Base-by-base conservation (phyloP, 2,329 filamentous ascomycete genomes). In the Exophiala phaeomuriformis region DNA sequence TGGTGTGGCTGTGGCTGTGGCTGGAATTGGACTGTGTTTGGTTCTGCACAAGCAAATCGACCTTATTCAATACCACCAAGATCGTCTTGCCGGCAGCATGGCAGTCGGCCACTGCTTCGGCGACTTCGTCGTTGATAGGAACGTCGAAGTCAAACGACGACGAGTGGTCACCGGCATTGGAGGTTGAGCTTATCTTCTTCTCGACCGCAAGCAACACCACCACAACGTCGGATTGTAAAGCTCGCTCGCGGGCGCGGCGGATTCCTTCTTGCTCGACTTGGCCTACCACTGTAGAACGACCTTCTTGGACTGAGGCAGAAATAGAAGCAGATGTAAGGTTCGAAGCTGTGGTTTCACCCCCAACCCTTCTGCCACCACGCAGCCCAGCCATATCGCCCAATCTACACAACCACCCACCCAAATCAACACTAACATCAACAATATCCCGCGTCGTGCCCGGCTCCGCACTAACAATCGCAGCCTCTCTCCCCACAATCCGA, bases 381-480 rank as follows among this genome's bases (percentile, higher is more conserved):
- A 98, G 81, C 1, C 93, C 93, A 19, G 93, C 93, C 64, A 93
- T 97, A 71, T 98, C 93, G 10, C 91, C 90, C 65, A 98, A 84
- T n/a, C 87, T 88, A 69, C 90, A 95, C 47, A 94, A 82, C 72
- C 87, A 98, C 0, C 93, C 93, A 0, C 84, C 83, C 45, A 98
- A 77, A 70, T 98, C 93, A 29, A 98, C 77, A 30, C 86, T 86
- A 0, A 93, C 87, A 72, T 98, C 93, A 7, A 98, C 85, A 49
- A 98, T 84, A 71, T 98, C 93, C 56, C 93, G 76, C 4, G 93
- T 98, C 0, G 93, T 98, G 0, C 93, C 93, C 37, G 90, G 90
- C 71, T 97, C 90, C 0, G 83, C 79, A 42, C 90, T 95, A 5
- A 98, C 93, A 63, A 98, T 98, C 2, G 90, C 94, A 2, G 93